phyloP scores from a whole-genome alignment of 768 basidiomycete species.

The Tylopilus sp. region DNA sequence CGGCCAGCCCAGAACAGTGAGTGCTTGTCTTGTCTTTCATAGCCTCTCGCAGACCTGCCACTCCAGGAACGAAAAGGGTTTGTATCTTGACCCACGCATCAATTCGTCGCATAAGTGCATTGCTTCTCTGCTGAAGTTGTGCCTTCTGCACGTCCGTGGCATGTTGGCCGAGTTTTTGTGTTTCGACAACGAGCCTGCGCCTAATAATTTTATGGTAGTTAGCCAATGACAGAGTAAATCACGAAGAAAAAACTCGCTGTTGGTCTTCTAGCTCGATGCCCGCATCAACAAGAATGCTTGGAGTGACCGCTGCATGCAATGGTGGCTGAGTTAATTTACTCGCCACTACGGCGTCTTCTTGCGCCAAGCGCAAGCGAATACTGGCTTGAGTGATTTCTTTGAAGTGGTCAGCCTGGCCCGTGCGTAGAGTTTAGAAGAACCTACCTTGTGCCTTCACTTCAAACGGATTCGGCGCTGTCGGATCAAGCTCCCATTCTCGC shows the following conservation, averaged over 20 bases:
- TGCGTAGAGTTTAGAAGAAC: no score
- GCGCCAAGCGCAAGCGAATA: background rate
- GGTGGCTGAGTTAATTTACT: no score
- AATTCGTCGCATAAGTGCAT: background rate
- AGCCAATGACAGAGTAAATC: no score
- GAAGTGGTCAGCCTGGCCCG: no score
- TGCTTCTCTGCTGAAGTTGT: background rate
- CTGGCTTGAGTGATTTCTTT: background rate
- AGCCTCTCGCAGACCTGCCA: background rate
- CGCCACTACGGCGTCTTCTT: no score
- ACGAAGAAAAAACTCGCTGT: no score
- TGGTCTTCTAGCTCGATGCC: background rate
- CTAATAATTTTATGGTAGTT: background rate
- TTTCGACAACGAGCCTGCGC: background rate
- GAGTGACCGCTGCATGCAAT: background rate
- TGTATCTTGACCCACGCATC: background rate
- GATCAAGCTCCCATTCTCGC: conserved; percentile 6
- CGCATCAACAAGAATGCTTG: background rate
- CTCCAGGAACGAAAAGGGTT: background rate
- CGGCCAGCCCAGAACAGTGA: no score
- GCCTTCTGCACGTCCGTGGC: conserved; percentile 27
- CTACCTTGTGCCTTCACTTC: conserved; percentile 2
- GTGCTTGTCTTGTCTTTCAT: background rate
- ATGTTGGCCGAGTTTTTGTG: background rate
- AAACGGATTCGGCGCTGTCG: conserved; percentile 5